These are phyloP conservation scores for Garcileccinum viscosum DNA, from an alignment of 1,284 basidiomycete genomes.

Conservation along the genomic window DNA sequence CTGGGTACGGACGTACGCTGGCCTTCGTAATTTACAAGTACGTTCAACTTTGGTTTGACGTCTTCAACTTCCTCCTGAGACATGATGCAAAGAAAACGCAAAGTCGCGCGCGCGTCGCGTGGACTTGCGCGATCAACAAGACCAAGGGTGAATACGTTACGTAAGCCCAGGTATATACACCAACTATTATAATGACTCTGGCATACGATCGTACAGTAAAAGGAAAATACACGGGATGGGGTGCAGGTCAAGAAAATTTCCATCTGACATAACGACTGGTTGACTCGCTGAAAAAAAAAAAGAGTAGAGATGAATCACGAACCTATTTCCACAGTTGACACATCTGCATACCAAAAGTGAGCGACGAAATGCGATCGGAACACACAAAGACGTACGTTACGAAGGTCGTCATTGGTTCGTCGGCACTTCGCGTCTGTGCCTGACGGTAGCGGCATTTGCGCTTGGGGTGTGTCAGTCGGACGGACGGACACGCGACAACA, in stretches of 20 bases:
- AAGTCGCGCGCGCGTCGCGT: conserved; percentile 17
- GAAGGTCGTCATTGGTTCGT: conserved; percentile 94
- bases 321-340: conserved; percentile 67
- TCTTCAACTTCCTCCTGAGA: conserved; percentile 64
- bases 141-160: conserved; percentile 18
- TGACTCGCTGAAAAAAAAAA: conserved; percentile 6
- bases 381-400: conserved; percentile 56
- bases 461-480: conserved; percentile 43
- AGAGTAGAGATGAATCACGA: conserved; percentile 19
- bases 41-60: conserved; percentile 71
- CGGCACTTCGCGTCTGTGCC: conserved; percentile 92
- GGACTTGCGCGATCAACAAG: conserved; percentile 18
- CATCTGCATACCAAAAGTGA: conserved; percentile 45
- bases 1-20: conserved; percentile 40
- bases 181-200: conserved; percentile 18
- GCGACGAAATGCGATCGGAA: neutral
- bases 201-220: neutral
- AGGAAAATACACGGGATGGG: neutral
- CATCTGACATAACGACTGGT: conserved; percentile 47
- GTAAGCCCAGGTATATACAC: conserved; percentile 32
- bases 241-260: conserved; percentile 65
- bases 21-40: conserved; percentile 59
- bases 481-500: neutral
- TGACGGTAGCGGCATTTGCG: conserved; percentile 92
- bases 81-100: conserved; percentile 40